Percentiles rank a stretch among this genome's conserved stretches.
Conservation (phyloP, 805 yeast species). For the Candida andamanensis region DNA sequence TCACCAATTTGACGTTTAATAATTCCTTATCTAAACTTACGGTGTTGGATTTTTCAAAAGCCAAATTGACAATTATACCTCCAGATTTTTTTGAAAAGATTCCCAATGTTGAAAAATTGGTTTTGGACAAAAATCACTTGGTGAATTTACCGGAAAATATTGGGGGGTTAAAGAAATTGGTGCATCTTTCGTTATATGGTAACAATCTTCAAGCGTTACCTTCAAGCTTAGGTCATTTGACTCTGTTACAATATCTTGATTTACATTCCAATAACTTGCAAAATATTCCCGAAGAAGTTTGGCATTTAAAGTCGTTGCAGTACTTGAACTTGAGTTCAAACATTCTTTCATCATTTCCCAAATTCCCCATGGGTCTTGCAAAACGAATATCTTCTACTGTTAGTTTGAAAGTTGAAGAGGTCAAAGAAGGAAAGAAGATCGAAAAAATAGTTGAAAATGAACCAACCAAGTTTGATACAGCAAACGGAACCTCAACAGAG, state of each 20-base stretch:
- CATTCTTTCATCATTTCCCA: slow-evolving; percentile 55
- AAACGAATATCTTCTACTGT: slow-evolving; percentile 28
- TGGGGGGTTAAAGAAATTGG: slow-evolving; percentile 51
- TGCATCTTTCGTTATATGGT: slow-evolving; percentile 62
- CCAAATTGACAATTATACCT: slow-evolving; percentile 73
- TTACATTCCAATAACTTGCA: slow-evolving; percentile 81
- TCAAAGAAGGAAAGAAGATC: slow-evolving; percentile 48
- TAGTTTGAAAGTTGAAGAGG: slow-evolving; percentile 13
- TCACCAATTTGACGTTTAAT: slow-evolving; percentile 58
- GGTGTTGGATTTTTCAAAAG: slow-evolving; percentile 71
- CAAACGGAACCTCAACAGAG: slow-evolving; percentile 2
- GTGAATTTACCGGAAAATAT: slow-evolving; percentile 70
- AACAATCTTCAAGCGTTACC: slow-evolving; percentile 77
- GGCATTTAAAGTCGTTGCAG: slow-evolving; percentile 55
- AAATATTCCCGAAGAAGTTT: slow-evolving; percentile 58
- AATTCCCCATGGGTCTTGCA: slow-evolving; percentile 35
- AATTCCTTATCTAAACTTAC: slow-evolving; percentile 58
- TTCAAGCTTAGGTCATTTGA: slow-evolving; percentile 52
- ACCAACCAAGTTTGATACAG: slow-evolving; percentile 55
- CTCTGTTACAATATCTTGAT: slow-evolving; percentile 62
- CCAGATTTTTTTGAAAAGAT: slow-evolving; percentile 56
- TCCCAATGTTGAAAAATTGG: slow-evolving; percentile 64
- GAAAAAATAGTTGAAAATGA: slow-evolving; percentile 80
- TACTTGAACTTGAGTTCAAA: slow-evolving; percentile 71
- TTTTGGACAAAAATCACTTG: slow-evolving; percentile 76